A percentile compares a stretch with the other conserved stretches of the same genome.
Conservation (phyloP, 306 rosid species). For the Delonix regia region DNA sequence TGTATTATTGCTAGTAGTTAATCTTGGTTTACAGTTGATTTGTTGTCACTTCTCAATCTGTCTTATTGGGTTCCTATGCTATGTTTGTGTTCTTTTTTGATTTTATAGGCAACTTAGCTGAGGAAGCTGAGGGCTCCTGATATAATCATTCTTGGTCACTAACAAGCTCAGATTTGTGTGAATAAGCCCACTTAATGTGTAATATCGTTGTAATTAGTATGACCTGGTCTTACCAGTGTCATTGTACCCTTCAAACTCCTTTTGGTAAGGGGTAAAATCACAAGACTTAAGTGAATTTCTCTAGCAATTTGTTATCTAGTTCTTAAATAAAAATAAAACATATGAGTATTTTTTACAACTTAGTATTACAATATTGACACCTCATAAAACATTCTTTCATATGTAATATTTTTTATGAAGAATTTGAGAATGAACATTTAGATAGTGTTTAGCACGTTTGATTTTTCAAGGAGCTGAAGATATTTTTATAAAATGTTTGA, state of each 20-base stretch:
- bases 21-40: constrained; percentile 24
- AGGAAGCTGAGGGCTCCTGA: constrained; percentile 37
- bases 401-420: too few species aligned
- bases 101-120: constrained; percentile 72
- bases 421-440: too few species aligned
- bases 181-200: constrained; percentile 30
- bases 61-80: constrained; percentile 8
- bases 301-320: too few species aligned
- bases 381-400: too few species aligned
- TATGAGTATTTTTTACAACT: too few species aligned
- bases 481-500: too few species aligned
- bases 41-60: constrained; percentile 35
- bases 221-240: constrained; percentile 35
- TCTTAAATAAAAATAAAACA: too few species aligned
- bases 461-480: too few species aligned
- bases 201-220: constrained; percentile 40
- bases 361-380: too few species aligned
- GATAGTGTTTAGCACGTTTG: too few species aligned
- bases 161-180: constrained; percentile 2
- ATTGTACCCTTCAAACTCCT: background rate
- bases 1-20: constrained; percentile 9
- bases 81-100: constrained; percentile 36
- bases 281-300: too few species aligned
- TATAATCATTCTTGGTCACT: constrained; percentile 31
- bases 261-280: too few species aligned